Evolutionary conservation across 192 early-diverging fungal species (phyloP).

Genomic region (Backusella tuberculispora): DNA sequence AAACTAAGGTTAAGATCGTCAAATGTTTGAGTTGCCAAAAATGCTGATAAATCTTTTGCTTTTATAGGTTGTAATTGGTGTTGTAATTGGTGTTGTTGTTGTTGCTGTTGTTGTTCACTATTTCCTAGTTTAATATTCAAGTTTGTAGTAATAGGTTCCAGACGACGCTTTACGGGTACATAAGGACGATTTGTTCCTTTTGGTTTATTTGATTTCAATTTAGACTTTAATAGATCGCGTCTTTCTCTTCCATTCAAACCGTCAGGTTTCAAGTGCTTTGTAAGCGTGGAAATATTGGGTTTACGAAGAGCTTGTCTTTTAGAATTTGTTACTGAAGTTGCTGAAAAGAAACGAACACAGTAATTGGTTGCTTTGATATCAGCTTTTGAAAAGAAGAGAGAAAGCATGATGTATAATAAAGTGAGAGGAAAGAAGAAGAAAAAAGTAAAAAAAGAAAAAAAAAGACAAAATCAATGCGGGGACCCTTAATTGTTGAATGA

Average conservation of each 20-base stretch:
- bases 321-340: constrained; percentile 4
- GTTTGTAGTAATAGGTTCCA: constrained; percentile 30
- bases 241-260: constrained; percentile 42
- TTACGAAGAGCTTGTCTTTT: constrained; percentile 32
- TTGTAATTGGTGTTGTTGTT: not conserved
- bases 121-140: not conserved
- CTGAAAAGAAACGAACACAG: constrained; percentile 22
- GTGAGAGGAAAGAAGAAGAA: not conserved
- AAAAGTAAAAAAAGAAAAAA: not conserved
- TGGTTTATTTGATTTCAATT: constrained; percentile 23
- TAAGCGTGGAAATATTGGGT: constrained; percentile 40
- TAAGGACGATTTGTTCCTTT: constrained; percentile 24
- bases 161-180: constrained; percentile 39
- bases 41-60: constrained; percentile 28
- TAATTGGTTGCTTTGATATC: not conserved
- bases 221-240: constrained; percentile 28
- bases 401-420: not conserved
- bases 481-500: not conserved
- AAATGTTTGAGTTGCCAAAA: constrained; percentile 49
- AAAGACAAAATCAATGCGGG: not conserved
- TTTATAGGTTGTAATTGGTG: constrained; percentile 9
- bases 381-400: not conserved
- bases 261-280: constrained; percentile 43
- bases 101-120: not conserved
- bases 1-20: constrained; percentile 61